Evolutionary conservation across 1,139 yeast genomes (phyloP).

Genomic region (Hyphopichia khmerensis): DNA sequence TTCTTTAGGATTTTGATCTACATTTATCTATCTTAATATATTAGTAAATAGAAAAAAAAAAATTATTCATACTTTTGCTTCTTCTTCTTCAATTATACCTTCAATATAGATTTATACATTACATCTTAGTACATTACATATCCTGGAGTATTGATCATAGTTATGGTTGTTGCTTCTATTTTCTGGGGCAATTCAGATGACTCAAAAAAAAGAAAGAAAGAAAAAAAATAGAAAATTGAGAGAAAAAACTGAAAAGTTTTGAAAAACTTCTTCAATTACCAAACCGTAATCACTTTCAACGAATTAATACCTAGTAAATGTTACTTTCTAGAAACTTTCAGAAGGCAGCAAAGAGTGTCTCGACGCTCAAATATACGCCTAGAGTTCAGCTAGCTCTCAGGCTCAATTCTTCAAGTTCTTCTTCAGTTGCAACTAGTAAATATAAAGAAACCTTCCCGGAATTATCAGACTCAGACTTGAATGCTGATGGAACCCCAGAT

Average conservation of each 20-base stretch:
- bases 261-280: too few species aligned
- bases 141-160: too few species aligned
- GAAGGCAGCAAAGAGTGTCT: background rate
- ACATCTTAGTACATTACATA: too few species aligned
- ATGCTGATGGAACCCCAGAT: slow-evolving; percentile 76
- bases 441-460: slow-evolving; percentile 41
- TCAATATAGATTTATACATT: background rate
- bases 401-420: slow-evolving; percentile 1
- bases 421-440: background rate
- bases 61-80: background rate
- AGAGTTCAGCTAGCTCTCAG: background rate
- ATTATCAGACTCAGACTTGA: slow-evolving; percentile 50
- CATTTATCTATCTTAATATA: too few species aligned
- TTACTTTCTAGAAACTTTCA: background rate
- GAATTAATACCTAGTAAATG: background rate
- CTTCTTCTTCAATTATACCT: background rate
- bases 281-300: background rate
- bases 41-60: too few species aligned
- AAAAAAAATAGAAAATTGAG: too few species aligned
- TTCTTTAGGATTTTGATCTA: background rate
- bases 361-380: background rate
- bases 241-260: too few species aligned
- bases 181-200: too few species aligned
- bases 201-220: too few species aligned
- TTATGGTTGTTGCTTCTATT: too few species aligned